Evolutionary conservation across 805 yeast genomes (phyloP).

Genomic region (Zygoascus ofunaensis): DNA sequence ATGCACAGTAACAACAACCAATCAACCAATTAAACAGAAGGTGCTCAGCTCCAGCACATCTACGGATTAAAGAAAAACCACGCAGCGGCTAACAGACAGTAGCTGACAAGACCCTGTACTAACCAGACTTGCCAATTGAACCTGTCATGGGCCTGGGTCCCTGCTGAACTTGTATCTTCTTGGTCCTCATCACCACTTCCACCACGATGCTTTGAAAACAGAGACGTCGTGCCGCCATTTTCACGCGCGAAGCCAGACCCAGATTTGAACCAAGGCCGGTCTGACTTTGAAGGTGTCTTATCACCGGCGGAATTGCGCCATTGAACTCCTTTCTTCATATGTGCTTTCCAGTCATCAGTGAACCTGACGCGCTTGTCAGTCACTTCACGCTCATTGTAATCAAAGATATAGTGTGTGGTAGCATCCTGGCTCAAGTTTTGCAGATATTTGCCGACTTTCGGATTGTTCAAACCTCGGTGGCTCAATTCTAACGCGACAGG

Average conservation of each 20-base stretch:
- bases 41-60: no score
- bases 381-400: constrained; percentile 17
- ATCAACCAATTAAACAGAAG: no score
- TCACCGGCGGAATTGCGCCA: no score
- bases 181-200: no score
- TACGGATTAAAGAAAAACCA: background rate
- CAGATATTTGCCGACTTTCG: constrained; percentile 21
- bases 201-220: no score
- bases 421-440: constrained; percentile 13
- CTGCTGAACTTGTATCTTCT: background rate
- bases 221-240: no score
- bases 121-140: background rate
- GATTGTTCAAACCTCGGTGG: constrained; percentile 24
- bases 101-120: background rate
- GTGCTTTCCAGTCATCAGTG: constrained; percentile 1
- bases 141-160: background rate
- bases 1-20: no score
- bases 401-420: constrained; percentile 19
- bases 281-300: no score
- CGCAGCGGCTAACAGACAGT: background rate
- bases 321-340: no score
- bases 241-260: no score
- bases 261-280: no score
- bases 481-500: constrained; percentile 28
- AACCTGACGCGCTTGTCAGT: constrained; percentile 8